A percentile compares a stretch with the other conserved stretches of the same genome.
Conservation (phyloP, 2,329 filamentous ascomycete genomes). For the Monosporascus ibericus region DNA sequence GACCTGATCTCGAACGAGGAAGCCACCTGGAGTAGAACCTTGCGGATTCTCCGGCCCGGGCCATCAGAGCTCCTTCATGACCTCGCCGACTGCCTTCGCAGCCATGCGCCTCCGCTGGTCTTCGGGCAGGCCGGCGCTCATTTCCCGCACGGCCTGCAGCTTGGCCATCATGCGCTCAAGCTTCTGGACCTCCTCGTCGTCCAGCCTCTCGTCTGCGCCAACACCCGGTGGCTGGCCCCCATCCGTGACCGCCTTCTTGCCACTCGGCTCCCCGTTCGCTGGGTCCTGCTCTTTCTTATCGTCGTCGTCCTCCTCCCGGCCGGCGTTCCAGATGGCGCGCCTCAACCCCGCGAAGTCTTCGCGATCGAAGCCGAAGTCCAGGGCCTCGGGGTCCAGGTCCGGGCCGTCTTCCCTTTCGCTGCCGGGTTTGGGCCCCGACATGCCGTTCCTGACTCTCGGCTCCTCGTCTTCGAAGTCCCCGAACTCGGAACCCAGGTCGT, state of each 20-base stretch:
- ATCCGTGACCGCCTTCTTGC: slow-evolving; percentile 10
- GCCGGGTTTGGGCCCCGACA: slow-evolving; percentile 4
- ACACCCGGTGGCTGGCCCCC: slow-evolving; percentile 11
- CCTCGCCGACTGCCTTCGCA: slow-evolving; percentile 54
- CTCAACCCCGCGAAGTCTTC: slow-evolving; percentile 47
- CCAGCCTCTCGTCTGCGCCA: slow-evolving; percentile 28
- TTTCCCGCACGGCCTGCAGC: slow-evolving; percentile 55
- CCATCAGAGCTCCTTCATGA: slow-evolving; percentile 53
- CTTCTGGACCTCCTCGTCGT: slow-evolving; percentile 49
- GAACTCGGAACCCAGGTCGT: slow-evolving; percentile 27
- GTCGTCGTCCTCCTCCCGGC: slow-evolving; percentile 17
- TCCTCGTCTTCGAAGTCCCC: slow-evolving; percentile 27
- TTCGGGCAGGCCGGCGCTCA: slow-evolving; percentile 52
- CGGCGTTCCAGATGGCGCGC: slow-evolving; percentile 44
- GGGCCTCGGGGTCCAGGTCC: slow-evolving; percentile 37
- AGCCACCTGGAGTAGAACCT: neutral
- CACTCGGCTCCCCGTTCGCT: slow-evolving; percentile 11
- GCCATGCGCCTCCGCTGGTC: slow-evolving; percentile 56
- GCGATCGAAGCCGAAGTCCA: slow-evolving; percentile 47
- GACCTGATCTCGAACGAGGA: too few species aligned
- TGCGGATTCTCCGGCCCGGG: neutral
- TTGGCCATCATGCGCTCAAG: slow-evolving; percentile 59
- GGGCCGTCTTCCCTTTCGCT: slow-evolving; percentile 20
- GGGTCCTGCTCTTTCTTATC: slow-evolving; percentile 3
- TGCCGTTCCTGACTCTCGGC: slow-evolving; percentile 14